Evolutionary conservation across 2,329 filamentous ascomycete genomes (phyloP), one percentile per base, ranked within the genome.

Genomic region (Alternaria novae-zelandiae): DNA sequence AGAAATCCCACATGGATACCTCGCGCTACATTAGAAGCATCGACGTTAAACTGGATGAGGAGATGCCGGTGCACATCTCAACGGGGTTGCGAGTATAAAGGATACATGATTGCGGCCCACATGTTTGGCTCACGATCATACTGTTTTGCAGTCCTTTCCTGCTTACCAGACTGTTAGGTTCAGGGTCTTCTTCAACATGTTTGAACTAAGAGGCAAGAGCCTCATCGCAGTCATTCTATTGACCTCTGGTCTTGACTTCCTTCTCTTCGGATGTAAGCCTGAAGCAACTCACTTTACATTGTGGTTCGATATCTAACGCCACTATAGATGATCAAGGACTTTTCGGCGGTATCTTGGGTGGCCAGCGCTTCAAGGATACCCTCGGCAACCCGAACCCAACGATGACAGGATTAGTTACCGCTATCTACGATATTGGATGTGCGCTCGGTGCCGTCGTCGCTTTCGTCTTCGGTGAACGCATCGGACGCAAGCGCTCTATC

Each of bases 401-500:
- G 0, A 65, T 70, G 64, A 79, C 82, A 56, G 81, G 78, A 25
- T 66, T 79, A 11, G 78, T 79, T 6, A 79, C 80, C 6, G 78
- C 74, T 15, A 76, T 79, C 50, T 76, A 74, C 57, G 81, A 70
- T 54, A 71, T 82, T 20, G 84, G 81, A 11, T 83, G 81, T 54
- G 80, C 82, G 54, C 63, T 80, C 20, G 80, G 80, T 10, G 80
- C 81, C 5, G 73, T 82, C 28, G 63, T 78, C 1, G 69, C 70
- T 9, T 67, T 78, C 20, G 79, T 79, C 65, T 76, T 86, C 20
- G 88, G 88, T 36, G 88, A 90, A 63, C 80, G 81, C 6, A 82
- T 89, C 44, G 87, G 87, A 6, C 81, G 87, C 17, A 81, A 83
- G 71, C 78, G 84, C 26, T 83, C 83, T 6, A 87, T 88, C 54